Evolutionary conservation across 441 rosid species (phyloP), one percentile per base, ranked within the genome.

Genomic region (Erysimum cheiri): DNA sequence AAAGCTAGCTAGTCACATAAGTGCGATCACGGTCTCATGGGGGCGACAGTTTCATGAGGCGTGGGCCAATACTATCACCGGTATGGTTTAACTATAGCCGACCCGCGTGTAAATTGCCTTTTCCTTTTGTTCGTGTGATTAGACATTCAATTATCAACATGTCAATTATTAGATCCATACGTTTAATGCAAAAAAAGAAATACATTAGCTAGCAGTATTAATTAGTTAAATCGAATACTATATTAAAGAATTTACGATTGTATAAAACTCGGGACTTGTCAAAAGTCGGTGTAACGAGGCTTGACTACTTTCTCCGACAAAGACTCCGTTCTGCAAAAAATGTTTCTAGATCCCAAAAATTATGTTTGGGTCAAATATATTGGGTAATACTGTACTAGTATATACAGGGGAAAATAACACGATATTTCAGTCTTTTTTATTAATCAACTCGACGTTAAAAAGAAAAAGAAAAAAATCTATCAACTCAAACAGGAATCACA

Each of bases 51-150:
- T 52, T 73, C 57, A 67, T 67, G 40, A 59, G 66, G 61, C 77
- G 49, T 73, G 77, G 77, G 49, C 72, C 77, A 66, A 50, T 49
- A 29, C 24, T 22, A 49, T 58, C 55, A 33, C 67, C 71, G n/a
- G 24, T 31, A 17, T 58, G 61, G 60, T 32, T n/a, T 9, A 29
- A 41, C 8, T n/a, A 48, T 50, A 49, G 72, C 67, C 60, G 67
- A 73, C 71, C 61, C 52, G 72, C 77, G 72, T 73, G 67, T 66
- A 14, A 58, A 17, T 4, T 22, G 3, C 56, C 41, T 26, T 73
- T 50, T 9, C 11, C n/a, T 65, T 65, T 66, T 57, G 77, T 65
- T 58, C 60, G 55, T 57, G 54, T 73, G 77, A 65, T 65, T 66
- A 65, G 50, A 40, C 71, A 57, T 49, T 48, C 77, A 72, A 41